Conservation (phyloP, 2,329 filamentous ascomycete genomes). For the Talaromyces amestolkiae region DNA sequence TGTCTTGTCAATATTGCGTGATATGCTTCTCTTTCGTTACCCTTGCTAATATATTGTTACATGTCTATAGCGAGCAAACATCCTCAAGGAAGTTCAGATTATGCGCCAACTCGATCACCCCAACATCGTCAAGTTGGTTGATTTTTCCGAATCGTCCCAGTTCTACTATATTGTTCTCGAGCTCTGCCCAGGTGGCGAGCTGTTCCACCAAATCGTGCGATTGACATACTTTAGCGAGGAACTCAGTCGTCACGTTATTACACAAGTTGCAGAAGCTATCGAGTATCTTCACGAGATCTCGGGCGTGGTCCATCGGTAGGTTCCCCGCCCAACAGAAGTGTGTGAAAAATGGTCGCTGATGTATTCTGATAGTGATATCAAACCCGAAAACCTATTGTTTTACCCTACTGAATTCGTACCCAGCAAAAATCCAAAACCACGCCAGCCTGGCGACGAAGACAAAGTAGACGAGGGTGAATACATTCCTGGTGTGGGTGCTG, state of each 20-base stretch:
- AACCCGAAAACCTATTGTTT: conserved; percentile 95
- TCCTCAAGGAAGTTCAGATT: conserved; percentile 97
- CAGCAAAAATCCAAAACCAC: conserved; percentile 75
- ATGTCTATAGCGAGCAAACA: conserved; percentile 75
- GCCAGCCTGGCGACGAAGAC: conserved; percentile 86
- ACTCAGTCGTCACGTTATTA: conserved; percentile 88
- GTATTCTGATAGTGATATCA: conserved; percentile 73
- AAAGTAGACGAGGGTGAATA: conserved; percentile 98
- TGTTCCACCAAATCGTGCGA: conserved; percentile 97
- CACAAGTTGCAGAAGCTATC: conserved; percentile 89
- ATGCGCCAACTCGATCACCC: conserved; percentile 97
- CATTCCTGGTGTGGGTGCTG: conserved; percentile 72
- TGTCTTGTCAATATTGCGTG: conserved; percentile 3
- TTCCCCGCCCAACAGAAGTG: neutral
- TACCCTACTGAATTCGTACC: conserved; percentile 80
- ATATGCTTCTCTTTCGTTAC: neutral
- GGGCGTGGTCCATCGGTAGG: conserved; percentile 94
- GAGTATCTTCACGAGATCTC: conserved; percentile 92
- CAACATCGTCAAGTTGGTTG: conserved; percentile 89
- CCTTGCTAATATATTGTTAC: conserved; percentile 28
- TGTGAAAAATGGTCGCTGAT: neutral
- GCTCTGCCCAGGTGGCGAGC: conserved; percentile 87
- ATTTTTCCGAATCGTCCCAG: conserved; percentile 88
- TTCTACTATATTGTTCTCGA: conserved; percentile 98
- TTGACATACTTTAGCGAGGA: conserved; percentile 98